Conservation (phyloP, 768 basidiomycete species). For the Rhodotorula diobovata region DNA sequence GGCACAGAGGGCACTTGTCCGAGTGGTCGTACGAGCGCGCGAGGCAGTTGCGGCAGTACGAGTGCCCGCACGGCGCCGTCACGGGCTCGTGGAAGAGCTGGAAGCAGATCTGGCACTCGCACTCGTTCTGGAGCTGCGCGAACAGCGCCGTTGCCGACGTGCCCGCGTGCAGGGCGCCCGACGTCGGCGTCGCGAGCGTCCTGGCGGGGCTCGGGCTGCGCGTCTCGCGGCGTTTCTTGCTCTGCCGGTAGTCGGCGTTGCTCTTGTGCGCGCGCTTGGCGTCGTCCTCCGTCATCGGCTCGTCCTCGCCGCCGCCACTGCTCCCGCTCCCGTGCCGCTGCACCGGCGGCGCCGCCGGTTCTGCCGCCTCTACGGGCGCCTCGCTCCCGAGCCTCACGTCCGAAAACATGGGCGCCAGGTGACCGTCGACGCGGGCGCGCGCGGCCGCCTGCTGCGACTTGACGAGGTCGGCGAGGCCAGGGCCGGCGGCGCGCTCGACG, state of each 20-base stretch:
- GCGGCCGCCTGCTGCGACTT: slow-evolving; percentile 58
- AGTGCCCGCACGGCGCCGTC: slow-evolving; percentile 94
- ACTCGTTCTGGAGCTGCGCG: slow-evolving; percentile 55
- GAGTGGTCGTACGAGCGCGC: slow-evolving; percentile 86
- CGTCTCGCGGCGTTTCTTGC: slow-evolving; percentile 20
- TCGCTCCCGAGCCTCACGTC: slow-evolving; percentile 2
- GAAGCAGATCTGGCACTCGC: slow-evolving; percentile 89
- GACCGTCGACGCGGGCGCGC: slow-evolving; percentile 24
- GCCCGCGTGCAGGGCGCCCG: too few species aligned
- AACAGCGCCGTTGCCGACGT: slow-evolving; percentile 40
- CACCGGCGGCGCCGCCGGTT: slow-evolving; percentile 3
- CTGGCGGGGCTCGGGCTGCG: background rate
- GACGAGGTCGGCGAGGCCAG: slow-evolving; percentile 54
- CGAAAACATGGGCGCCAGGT: slow-evolving; percentile 16
- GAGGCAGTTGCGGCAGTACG: slow-evolving; percentile 84
- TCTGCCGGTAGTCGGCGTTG: background rate
- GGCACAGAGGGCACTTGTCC: slow-evolving; percentile 75
- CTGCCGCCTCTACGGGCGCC: background rate
- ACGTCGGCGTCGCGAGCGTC: background rate
- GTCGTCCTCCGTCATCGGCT: slow-evolving; percentile 10
- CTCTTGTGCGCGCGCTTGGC: slow-evolving; percentile 20
- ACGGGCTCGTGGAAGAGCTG: slow-evolving; percentile 75
- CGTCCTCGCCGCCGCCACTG: slow-evolving; percentile 28
- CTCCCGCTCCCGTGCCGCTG: slow-evolving; percentile 20
- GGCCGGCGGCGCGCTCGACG: slow-evolving; percentile 8